A percentile compares a stretch with the other conserved stretches of the same genome.
phyloP scores from a whole-genome alignment of 352 stramenopile genomes.

The Phytophthora multivora region DNA sequence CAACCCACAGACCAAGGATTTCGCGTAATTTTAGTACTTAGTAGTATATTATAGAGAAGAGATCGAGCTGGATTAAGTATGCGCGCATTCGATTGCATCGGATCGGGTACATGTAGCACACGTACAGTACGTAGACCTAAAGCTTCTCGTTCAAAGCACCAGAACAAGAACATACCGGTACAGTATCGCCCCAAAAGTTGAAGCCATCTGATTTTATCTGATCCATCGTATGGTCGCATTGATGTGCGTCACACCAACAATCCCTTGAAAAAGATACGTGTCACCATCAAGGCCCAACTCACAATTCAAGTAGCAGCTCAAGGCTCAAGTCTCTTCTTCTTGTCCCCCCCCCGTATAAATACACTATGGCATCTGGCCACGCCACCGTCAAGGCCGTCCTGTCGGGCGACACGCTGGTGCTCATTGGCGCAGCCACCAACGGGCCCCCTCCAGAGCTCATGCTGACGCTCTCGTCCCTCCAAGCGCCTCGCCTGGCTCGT shows the following conservation, averaged over 20 bases:
- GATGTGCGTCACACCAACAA: background rate
- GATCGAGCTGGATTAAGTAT: too few relatives aligned
- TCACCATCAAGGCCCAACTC: slow-evolving; percentile 2
- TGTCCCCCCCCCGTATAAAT: background rate
- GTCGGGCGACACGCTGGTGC: slow-evolving; percentile 97
- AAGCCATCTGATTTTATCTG: too few relatives aligned
- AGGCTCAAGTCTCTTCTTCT: slow-evolving; percentile 3
- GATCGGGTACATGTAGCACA: too few relatives aligned
- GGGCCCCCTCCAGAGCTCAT: slow-evolving; percentile 94
- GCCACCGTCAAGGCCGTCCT: slow-evolving; percentile 97
- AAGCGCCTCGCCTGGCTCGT: slow-evolving; percentile 91
- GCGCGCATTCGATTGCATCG: too few relatives aligned
- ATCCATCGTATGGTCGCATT: background rate
- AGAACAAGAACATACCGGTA: too few relatives aligned
- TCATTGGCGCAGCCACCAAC: slow-evolving; percentile 90
- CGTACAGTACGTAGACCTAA: too few relatives aligned
- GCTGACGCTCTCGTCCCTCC: slow-evolving; percentile 95
- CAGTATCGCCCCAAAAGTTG: too few relatives aligned
- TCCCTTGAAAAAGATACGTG: slow-evolving; percentile 15
- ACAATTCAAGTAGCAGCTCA: slow-evolving; percentile 5
- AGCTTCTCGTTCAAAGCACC: too few relatives aligned
- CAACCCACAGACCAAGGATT: too few relatives aligned
- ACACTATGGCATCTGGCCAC: slow-evolving; percentile 77
- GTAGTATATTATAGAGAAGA: too few relatives aligned
- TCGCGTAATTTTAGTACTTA: too few relatives aligned